phyloP scores from a whole-genome alignment of 495 filamentous ascomycete genomes.

The Mytilinidion resinicola region DNA sequence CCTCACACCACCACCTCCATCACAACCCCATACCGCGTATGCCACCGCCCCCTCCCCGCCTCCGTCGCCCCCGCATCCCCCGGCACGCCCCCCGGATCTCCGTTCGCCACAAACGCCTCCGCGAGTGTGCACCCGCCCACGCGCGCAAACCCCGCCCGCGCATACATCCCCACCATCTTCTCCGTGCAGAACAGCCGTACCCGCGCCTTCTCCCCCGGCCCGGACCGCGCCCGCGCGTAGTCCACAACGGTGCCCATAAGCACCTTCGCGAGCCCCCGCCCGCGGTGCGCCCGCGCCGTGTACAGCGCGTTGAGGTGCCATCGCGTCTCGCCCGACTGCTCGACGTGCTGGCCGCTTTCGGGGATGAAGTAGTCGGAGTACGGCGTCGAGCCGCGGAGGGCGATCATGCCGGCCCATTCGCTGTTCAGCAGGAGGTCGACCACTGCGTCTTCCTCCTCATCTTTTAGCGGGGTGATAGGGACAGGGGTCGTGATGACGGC shows the following conservation, averaged over 20 bases:
- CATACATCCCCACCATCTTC: conserved; percentile 1
- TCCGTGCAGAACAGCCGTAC: conserved; percentile 9
- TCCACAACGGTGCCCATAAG: neutral
- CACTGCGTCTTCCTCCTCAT: neutral
- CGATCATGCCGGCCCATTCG: conserved; percentile 14
- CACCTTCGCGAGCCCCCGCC: conserved; percentile 7
- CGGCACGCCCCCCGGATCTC: conserved; percentile 8
- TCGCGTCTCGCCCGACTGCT: neutral
- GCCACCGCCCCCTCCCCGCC: conserved; percentile 3
- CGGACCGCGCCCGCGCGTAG: neutral
- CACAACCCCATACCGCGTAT: conserved; percentile 5
- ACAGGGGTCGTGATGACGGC: neutral
- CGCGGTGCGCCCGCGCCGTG: conserved; percentile 6
- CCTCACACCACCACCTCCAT: conserved; percentile 10
- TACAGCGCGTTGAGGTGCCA: conserved; percentile 14
- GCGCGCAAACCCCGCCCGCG: conserved; percentile 4
- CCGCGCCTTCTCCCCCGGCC: neutral
- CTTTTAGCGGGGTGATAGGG: neutral
- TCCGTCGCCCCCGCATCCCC: conserved; percentile 7
- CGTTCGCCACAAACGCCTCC: conserved; percentile 10
- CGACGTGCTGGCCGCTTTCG: conserved; percentile 7
- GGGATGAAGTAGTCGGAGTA: conserved; percentile 10
- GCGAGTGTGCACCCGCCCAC: conserved; percentile 9
- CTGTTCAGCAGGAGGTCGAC: neutral
- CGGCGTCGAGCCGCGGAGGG: conserved; percentile 10